Base-by-base conservation (phyloP, 441 rosid genomes). In the Adansonia rubrostipa region DNA sequence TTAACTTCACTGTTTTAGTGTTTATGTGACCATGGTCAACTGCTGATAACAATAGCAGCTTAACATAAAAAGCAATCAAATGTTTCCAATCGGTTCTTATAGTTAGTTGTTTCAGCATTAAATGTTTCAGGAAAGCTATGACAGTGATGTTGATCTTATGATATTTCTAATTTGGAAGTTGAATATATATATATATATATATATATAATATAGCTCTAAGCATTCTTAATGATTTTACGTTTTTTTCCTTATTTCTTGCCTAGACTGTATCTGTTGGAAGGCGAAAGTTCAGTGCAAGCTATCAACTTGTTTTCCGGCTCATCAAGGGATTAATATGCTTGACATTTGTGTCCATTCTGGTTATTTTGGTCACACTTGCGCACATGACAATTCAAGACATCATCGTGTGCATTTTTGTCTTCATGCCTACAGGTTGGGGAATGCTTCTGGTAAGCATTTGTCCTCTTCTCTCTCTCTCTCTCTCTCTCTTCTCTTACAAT, bases 361-460 rank as follows among this genome's bases (percentile, higher is more conserved):
- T 93, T 77, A 92, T 86, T 56, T 81, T 95, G 83, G 91, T 97
- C 48, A 95, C 97, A 50, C 87, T 97, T 61, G 91, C 92, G 19
- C 89, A 91, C 82, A 92, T 97, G 99, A 91, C 99, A 4, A 70
- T 89, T 57, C 92, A 82, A 77, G 99, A 97, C 87, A 89, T 95
- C 58, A 58, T 97, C 70, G 96, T 97, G 5, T 93, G 99, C 87
- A 82, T 97, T 78, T 96, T 97, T 75, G 99, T 98, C 75, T 97
- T 97, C 87, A 93, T 93, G 99, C 99, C 99, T 17, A 97, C 98
- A 6, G 98, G 99, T 10, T 97, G 99, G 99, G 99, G 98, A 8
- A 86, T 97, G 96, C 94, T 97, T 66, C 84, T 92, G 96, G 98
- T 95, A 84, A 88, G 94, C 82, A 14, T 71, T 47, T 24, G 5